Evolutionary conservation across 179 eudicot genomes (phyloP).

Genomic region (Camellia oleifera): DNA sequence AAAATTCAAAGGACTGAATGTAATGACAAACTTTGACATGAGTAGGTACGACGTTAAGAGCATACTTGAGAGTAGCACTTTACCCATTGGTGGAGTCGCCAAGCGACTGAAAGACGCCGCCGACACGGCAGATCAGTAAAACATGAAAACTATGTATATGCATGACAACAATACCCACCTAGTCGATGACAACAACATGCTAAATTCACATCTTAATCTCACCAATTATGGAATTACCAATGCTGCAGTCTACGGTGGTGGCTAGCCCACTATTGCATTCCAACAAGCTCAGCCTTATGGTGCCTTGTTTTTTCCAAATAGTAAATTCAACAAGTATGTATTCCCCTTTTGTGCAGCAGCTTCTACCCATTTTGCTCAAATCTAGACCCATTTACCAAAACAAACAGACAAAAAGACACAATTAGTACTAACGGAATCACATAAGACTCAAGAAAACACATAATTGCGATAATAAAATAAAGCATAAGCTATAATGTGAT

Average conservation of each 20-base stretch:
- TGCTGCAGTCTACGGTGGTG: slow-evolving; percentile 15
- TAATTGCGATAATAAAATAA: no score
- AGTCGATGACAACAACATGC: background rate
- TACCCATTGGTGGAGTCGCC: slow-evolving; percentile 87
- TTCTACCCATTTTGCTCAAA: no score
- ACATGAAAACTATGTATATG: slow-evolving; percentile 10
- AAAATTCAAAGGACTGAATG: slow-evolving; percentile 80
- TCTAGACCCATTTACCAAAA: no score
- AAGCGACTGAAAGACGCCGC: slow-evolving; percentile 74
- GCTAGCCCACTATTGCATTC: slow-evolving; percentile 72
- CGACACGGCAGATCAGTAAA: slow-evolving; percentile 12
- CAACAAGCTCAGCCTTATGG: slow-evolving; percentile 45
- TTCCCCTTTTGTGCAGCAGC: no score
- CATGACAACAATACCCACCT: slow-evolving; percentile 21
- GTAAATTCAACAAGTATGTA: no score
- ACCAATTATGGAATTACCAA: slow-evolving; percentile 8
- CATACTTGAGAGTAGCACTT: slow-evolving; percentile 73
- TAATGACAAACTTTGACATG: slow-evolving; percentile 91
- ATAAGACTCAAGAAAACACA: no score
- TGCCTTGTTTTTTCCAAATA: no score
- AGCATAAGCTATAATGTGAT: no score
- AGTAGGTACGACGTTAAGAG: slow-evolving; percentile 79
- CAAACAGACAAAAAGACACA: no score
- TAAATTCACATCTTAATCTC: background rate
- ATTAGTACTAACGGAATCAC: no score